Conservation (phyloP, 345 rosid genomes). For the Aquilaria sinensis region DNA sequence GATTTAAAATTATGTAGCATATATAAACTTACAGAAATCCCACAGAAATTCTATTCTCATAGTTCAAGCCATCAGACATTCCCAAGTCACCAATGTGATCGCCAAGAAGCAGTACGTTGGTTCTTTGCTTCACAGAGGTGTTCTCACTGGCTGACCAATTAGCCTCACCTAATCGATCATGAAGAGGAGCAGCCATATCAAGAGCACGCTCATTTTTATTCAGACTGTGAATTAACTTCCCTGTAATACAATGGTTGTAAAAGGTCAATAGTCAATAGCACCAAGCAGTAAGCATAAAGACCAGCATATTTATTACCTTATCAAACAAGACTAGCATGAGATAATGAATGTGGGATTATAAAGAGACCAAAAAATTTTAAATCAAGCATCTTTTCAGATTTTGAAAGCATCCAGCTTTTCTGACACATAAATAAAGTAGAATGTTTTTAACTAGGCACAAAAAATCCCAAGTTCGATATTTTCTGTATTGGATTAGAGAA, state of each 20-base stretch:
- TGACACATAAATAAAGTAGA: too few relatives aligned
- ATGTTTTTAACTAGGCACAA: too few relatives aligned
- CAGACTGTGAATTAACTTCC: conserved; percentile 73
- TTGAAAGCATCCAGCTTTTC: too few relatives aligned
- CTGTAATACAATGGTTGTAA: conserved; percentile 24
- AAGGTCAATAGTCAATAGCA: too few relatives aligned
- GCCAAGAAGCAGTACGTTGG: conserved; percentile 79
- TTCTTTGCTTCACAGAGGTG: conserved; percentile 54
- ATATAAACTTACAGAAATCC: conserved; percentile 74
- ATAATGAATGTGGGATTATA: too few relatives aligned
- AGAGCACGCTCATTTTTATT: conserved; percentile 90
- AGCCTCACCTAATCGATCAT: conserved; percentile 42
- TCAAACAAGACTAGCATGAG: not conserved
- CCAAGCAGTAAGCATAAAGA: not conserved
- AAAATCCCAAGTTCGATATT: too few relatives aligned
- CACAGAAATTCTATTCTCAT: conserved; percentile 63
- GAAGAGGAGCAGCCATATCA: conserved; percentile 88
- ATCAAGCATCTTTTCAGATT: too few relatives aligned
- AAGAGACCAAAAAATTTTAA: too few relatives aligned
- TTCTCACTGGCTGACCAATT: conserved; percentile 27
- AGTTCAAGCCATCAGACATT: conserved; percentile 85
- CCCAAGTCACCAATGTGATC: conserved; percentile 83
- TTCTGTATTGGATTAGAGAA: too few relatives aligned
- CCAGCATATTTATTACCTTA: not conserved
- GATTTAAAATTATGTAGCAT: not conserved